Base-by-base conservation (phyloP, 2,329 filamentous ascomycete species). In the Beauveria asiatica region DNA sequence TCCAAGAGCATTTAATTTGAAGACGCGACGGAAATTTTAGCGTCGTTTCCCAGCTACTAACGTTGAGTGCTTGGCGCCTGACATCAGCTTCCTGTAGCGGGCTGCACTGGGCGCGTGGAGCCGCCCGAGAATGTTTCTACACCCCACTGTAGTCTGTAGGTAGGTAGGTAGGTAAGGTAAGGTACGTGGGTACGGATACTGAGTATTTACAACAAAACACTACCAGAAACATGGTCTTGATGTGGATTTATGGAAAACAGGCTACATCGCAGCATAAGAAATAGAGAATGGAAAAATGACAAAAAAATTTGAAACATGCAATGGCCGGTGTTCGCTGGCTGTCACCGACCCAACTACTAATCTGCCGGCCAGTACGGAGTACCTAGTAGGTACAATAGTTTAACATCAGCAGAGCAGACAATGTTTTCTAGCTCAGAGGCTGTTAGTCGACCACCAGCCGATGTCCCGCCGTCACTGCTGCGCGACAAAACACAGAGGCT, bases 11-110 rank as follows among this genome's bases (percentile, higher is more conserved):
- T 59, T 27, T 46, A 53, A 54, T 54, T 33, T 54, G 57, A 44
- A 60, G 57, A 60, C 57, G 57, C 50, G 57, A 50, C 55, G 23
- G 30, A 46, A 44, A 17, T 48, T n/a, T 48, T 57, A 57, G 55
- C 55, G 45, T 42, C 21, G 37, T 42, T 42, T 42, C 21, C 16
- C 33, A 23, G 33, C n/a, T 25, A 30, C n/a, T n/a, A n/a, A n/a
- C 30, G 3, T 30, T 30, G 11, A 30, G 30, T 30, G 30, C 30
- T 10, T 30, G 9, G 4, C 30, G 30, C 11, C 11, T 37, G 13
- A 37, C 33, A 37, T 16, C 33, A 16, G 11, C 33, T 37, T 16
- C 33, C 37, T 21, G 33, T 11, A 41, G 33, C 19, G 30, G 30
- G 10, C 50, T 19, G 33, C 48, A 49, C 16, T 6, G 25, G 44